Percentiles rank a stretch among this genome's conserved stretches.
Evolutionary conservation across 139 green algal species (phyloP).

Genomic region (Chlorella sp.): DNA sequence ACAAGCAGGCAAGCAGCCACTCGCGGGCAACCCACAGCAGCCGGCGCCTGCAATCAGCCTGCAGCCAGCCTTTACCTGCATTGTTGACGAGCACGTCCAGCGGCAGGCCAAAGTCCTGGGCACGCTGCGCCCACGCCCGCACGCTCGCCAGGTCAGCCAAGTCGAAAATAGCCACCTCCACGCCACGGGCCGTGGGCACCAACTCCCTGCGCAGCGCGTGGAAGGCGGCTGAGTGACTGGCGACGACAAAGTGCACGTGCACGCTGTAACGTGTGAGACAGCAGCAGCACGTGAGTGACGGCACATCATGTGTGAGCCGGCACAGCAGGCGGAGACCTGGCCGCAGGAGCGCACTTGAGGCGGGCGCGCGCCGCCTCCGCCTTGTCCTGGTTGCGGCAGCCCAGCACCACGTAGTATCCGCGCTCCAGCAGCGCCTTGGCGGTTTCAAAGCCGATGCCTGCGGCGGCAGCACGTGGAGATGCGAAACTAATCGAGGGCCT

Average conservation of each 20-base stretch:
- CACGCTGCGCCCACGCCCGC: conserved; percentile 47
- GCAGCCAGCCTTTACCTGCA: conserved; percentile 51
- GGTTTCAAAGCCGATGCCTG: conserved; percentile 79
- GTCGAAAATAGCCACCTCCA: conserved; percentile 63
- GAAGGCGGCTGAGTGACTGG: neutral
- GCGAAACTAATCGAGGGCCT: no score
- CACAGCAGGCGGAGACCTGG: neutral
- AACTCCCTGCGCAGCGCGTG: conserved; percentile 25
- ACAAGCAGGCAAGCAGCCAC: no score
- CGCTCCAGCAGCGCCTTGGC: conserved; percentile 61
- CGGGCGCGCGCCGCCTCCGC: conserved; percentile 45
- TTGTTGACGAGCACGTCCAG: conserved; percentile 88
- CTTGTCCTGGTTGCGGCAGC: conserved; percentile 62
- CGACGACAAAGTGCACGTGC: neutral
- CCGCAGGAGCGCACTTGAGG: conserved; percentile 48
- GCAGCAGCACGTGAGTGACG: no score
- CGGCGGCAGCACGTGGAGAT: neutral
- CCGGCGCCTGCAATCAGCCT: no score
- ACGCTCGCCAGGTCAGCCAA: conserved; percentile 69
- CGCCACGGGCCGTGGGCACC: conserved; percentile 39
- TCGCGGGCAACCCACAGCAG: no score
- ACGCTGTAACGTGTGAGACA: no score
- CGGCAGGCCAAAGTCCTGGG: conserved; percentile 53
- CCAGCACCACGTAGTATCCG: conserved; percentile 70
- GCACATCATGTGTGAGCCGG: no score